Evolutionary conservation across 2,329 filamentous ascomycete genomes (phyloP).

Genomic region (Lachnellula occidentalis): DNA sequence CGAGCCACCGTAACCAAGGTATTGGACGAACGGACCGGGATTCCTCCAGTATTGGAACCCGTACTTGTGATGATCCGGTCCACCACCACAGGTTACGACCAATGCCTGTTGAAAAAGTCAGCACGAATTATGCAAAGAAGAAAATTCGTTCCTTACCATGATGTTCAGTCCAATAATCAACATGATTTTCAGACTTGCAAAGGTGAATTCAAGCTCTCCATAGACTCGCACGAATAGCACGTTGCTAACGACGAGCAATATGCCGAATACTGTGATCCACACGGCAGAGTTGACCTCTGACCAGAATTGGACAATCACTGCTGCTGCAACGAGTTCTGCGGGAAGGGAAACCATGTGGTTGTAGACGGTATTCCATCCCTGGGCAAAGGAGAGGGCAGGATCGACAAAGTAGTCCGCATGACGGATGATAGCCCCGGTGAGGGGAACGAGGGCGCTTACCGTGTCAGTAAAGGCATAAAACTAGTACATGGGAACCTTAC

Average conservation of each 20-base stretch:
- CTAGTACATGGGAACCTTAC: conserved; percentile 14
- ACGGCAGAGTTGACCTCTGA: conserved; percentile 44
- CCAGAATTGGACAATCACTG: conserved; percentile 60
- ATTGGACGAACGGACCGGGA: conserved; percentile 63
- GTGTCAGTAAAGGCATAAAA: neutral
- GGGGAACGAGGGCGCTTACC: conserved; percentile 38
- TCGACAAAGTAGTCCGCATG: conserved; percentile 35
- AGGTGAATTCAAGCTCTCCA: conserved; percentile 51
- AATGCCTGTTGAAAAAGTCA: conserved; percentile 33
- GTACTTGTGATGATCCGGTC: conserved; percentile 50
- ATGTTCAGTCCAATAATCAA: conserved; percentile 60
- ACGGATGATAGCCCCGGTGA: conserved; percentile 37
- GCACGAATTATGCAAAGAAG: neutral
- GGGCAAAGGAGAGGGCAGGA: conserved; percentile 31
- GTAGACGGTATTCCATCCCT: conserved; percentile 32
- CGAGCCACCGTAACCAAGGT: conserved; percentile 56
- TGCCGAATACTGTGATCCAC: conserved; percentile 37
- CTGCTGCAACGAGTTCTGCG: conserved; percentile 57
- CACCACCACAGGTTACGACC: conserved; percentile 58
- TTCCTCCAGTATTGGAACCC: conserved; percentile 67
- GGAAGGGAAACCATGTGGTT: conserved; percentile 26
- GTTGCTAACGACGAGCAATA: conserved; percentile 32
- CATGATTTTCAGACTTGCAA: conserved; percentile 52
- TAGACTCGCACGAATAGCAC: conserved; percentile 38
- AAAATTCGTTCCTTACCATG: conserved; percentile 36